Base-by-base conservation (phyloP, 176 grass and related monocot species). In the Dendrocalamus sinicus region DNA sequence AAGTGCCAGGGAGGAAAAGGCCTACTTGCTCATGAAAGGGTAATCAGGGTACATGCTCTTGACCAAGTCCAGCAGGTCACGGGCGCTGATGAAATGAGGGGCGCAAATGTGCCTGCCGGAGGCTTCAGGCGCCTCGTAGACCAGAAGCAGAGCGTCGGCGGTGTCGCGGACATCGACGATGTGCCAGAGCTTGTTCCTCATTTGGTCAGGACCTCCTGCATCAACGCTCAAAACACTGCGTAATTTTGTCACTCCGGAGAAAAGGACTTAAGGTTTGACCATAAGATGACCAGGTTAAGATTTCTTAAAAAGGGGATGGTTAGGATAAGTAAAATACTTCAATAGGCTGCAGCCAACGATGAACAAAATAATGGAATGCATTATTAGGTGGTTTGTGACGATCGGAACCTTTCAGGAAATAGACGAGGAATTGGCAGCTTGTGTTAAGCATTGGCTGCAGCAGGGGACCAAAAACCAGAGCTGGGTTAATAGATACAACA, bases 31-130 rank as follows among this genome's bases (percentile, higher is more conserved):
- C 4, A 46, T 35, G 65, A 23, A 86, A 47, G 55, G 71, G 70
- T 94, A 81, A 3, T 58, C 76, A 32, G 89, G 67, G 76, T 91
- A 84, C 80, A 17, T 84, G 26, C 3, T 78, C 84, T 84, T 87
- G 8, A 91, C 37, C 67, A 91, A n/a, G 10, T 67, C 73, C 37
- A 73, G 40, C 67, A 91, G 57, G 28, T 69, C 48, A 8, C 68
- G 66, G 30, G 19, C 59, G 16, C 32, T 87, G 28, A 83, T 87
- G 32, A 59, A 15, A 37, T 87, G 59, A 1, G 89, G 75, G 0
- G 89, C 75, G 32, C 89, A 91, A 12, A 87, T 87, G 85, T 91
- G 81, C 70, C 85, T 87, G 0, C 85, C 85, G 4, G 75, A 20
- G 8, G 85, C 57, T 32, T 69, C 28, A 1, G 75, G 75, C 15